Conservation (phyloP, 179 eudicot genomes). For the Silene vulgaris region DNA sequence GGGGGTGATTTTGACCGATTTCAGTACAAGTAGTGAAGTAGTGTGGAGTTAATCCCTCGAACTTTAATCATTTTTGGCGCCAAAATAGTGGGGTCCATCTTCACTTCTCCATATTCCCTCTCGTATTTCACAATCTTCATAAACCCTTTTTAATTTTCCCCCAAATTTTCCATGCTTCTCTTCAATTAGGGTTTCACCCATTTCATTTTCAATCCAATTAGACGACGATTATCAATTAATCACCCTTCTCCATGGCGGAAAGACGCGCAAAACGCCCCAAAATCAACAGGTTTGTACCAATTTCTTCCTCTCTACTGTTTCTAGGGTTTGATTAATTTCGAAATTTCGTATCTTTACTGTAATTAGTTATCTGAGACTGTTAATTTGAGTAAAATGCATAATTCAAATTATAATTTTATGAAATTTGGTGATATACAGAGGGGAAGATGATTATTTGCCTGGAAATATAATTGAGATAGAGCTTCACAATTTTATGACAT, state of each 20-base stretch:
- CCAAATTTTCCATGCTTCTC: neutral
- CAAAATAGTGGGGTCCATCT: neutral
- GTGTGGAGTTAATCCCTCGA: too few species aligned
- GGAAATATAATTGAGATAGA: slow-evolving; percentile 86
- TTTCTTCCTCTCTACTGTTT: neutral
- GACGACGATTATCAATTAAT: neutral
- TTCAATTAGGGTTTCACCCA: neutral
- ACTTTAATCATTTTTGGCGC: neutral
- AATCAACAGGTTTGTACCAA: slow-evolving; percentile 44
- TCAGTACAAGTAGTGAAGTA: too few species aligned
- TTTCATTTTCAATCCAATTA: neutral
- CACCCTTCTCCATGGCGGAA: slow-evolving; percentile 33
- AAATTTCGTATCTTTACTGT: neutral
- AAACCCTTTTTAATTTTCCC: neutral
- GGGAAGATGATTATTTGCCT: slow-evolving; percentile 80
- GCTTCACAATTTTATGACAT: slow-evolving; percentile 87
- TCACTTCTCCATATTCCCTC: neutral
- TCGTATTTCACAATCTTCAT: neutral
- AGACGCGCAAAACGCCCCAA: slow-evolving; percentile 55
- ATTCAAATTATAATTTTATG: neutral
- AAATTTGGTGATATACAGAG: slow-evolving; percentile 35
- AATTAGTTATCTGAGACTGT: neutral
- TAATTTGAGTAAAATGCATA: neutral
- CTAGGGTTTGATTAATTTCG: neutral
- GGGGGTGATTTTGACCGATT: too few species aligned